Conservation (phyloP, 1,284 basidiomycete genomes). For the Sporisorium iseilematis-ciliati region DNA sequence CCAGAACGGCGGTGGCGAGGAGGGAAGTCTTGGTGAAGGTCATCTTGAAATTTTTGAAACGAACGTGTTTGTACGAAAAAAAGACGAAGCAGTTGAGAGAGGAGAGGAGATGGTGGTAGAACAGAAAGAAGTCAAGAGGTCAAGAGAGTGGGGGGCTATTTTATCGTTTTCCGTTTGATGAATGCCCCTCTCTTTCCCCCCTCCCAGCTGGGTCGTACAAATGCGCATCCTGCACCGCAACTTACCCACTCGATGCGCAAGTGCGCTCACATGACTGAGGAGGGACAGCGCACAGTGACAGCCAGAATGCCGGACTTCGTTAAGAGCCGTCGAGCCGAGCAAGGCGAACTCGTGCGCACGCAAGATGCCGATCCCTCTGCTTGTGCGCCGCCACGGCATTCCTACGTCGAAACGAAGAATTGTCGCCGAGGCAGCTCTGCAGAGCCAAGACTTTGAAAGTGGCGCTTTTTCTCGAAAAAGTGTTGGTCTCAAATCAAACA, state of each 20-base stretch:
- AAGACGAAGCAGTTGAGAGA: conserved; percentile 7
- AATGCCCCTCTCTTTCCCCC: neutral
- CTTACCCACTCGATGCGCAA: neutral
- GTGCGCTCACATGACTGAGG: neutral
- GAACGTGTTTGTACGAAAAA: neutral
- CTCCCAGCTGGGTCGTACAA: neutral
- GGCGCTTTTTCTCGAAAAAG: conserved; percentile 1
- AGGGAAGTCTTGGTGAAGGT: conserved; percentile 44
- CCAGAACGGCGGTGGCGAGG: conserved; percentile 39
- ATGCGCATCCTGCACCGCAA: conserved; percentile 1
- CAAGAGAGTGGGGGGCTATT: no score
- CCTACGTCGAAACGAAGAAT: conserved; percentile 9
- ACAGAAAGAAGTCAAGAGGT: no score
- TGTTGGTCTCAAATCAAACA: conserved; percentile 34
- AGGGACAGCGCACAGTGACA: neutral
- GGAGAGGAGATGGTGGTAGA: neutral
- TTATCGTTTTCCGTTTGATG: no score
- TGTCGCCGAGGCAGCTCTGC: conserved; percentile 15
- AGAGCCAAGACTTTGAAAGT: conserved; percentile 19
- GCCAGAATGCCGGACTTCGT: conserved; percentile 1
- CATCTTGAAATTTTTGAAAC: conserved; percentile 21
- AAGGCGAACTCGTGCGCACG: neutral
- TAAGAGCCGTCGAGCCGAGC: conserved; percentile 3
- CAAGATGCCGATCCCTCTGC: conserved; percentile 11
- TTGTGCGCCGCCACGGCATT: conserved; percentile 9